These are phyloP conservation scores for Quercus agrifolia DNA, from an alignment of 306 rosid genomes.

Conservation along the genomic window DNA sequence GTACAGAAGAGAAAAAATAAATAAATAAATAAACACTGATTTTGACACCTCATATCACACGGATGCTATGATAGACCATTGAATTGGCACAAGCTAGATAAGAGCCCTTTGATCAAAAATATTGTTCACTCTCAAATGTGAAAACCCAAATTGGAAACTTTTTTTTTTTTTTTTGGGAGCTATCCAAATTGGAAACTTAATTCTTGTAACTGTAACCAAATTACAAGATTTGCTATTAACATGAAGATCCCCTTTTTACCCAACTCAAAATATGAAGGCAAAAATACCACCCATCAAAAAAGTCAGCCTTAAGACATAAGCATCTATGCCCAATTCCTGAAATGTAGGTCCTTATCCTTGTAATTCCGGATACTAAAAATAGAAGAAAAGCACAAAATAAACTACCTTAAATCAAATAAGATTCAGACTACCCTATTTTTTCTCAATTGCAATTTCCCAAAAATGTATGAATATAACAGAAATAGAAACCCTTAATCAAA, in stretches of 20 bases:
- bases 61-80: neutral
- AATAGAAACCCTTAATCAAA: neutral
- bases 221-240: neutral
- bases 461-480: neutral
- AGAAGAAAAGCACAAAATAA: conserved; percentile 3
- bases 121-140: neutral
- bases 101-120: neutral
- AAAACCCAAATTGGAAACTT: neutral
- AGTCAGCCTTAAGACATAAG: neutral
- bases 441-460: neutral
- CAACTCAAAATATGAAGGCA: neutral
- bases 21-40: neutral
- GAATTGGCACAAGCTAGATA: neutral
- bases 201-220: neutral
- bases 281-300: neutral
- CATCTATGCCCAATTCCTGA: neutral
- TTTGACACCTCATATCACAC: neutral
- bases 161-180: no score
- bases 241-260: neutral
- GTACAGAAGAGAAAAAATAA: neutral
- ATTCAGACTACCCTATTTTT: neutral
- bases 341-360: neutral
- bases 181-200: neutral
- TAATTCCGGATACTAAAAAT: neutral
- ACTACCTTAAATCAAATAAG: neutral